These are phyloP conservation scores for Oligophagozyma castellii DNA, from an alignment of 1,139 yeast genomes.

Conservation along the genomic window DNA sequence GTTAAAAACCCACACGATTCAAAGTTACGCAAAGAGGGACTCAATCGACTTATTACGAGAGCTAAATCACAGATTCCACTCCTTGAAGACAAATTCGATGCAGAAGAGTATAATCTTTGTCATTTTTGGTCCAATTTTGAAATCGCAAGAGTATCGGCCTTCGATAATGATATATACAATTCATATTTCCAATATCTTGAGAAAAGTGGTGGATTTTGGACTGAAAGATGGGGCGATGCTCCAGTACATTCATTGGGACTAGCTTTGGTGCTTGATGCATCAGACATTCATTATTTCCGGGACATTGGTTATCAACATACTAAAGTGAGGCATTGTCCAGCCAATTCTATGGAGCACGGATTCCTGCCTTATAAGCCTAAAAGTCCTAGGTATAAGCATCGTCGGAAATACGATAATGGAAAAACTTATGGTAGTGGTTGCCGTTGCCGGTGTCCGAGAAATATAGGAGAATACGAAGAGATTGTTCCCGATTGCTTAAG, in stretches of 20 bases:
- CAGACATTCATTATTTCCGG: conserved; percentile 74
- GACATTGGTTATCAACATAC: conserved; percentile 84
- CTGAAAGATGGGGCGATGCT: conserved; percentile 93
- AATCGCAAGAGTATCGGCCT: conserved; percentile 67
- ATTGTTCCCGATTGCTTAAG: conserved; percentile 26
- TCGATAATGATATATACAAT: conserved; percentile 48
- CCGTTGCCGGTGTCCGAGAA: conserved; percentile 3
- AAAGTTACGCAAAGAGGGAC: conserved; percentile 11
- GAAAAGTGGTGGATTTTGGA: conserved; percentile 63
- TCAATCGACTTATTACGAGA: conserved; percentile 11
- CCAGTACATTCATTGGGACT: conserved; percentile 80
- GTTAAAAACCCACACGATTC: conserved; percentile 7
- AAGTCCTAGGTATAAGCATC: conserved; percentile 8
- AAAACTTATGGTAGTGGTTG: conserved; percentile 2
- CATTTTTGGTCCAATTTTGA: conserved; percentile 95
- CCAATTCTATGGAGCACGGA: conserved; percentile 28
- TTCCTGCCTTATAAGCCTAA: conserved; percentile 35
- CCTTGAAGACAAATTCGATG: conserved; percentile 38
- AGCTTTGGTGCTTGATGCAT: conserved; percentile 51
- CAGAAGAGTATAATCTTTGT: conserved; percentile 62
- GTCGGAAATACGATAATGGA: conserved; percentile 2
- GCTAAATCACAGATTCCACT: conserved; percentile 14
- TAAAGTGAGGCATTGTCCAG: conserved; percentile 71
- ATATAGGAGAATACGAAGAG: conserved; percentile 31
- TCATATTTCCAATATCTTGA: conserved; percentile 58